These are phyloP conservation scores for Penicillium brevicompactum DNA, from an alignment of 2,329 filamentous ascomycete species.

Conservation along the genomic window DNA sequence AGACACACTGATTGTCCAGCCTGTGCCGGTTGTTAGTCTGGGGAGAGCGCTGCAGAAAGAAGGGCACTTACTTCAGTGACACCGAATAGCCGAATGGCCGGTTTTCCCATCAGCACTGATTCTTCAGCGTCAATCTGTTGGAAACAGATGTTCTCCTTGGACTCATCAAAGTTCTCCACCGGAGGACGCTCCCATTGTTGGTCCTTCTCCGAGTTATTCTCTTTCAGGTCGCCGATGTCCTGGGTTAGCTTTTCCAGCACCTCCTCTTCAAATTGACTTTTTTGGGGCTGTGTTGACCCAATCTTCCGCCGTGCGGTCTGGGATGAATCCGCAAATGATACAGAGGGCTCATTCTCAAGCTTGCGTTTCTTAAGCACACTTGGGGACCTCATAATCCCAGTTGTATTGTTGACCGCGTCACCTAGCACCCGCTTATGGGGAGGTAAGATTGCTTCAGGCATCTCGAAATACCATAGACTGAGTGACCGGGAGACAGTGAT, in stretches of 20 bases:
- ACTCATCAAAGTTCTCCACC: slow-evolving; percentile 63
- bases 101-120: slow-evolving; percentile 72
- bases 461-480: slow-evolving; percentile 26
- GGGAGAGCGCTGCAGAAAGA: background rate
- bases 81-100: slow-evolving; percentile 88
- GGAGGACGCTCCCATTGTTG: slow-evolving; percentile 81
- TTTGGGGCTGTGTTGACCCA: slow-evolving; percentile 69
- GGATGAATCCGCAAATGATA: slow-evolving; percentile 61
- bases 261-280: slow-evolving; percentile 91
- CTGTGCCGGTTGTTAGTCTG: slow-evolving; percentile 35
- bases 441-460: slow-evolving; percentile 47
- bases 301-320: slow-evolving; percentile 61
- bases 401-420: slow-evolving; percentile 66
- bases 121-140: slow-evolving; percentile 97
- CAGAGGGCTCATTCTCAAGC: slow-evolving; percentile 60
- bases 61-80: slow-evolving; percentile 69
- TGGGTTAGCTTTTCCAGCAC: slow-evolving; percentile 95
- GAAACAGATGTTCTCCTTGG: slow-evolving; percentile 75
- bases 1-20: slow-evolving; percentile 87
- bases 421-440: slow-evolving; percentile 73
- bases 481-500: background rate
- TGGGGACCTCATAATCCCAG: slow-evolving; percentile 61
- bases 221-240: slow-evolving; percentile 82
- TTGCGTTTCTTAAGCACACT: slow-evolving; percentile 76
- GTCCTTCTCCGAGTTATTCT: slow-evolving; percentile 87